phyloP scores from a whole-genome alignment of 2,329 filamentous ascomycete genomes.

The Ceratocystis eucalypticola region DNA sequence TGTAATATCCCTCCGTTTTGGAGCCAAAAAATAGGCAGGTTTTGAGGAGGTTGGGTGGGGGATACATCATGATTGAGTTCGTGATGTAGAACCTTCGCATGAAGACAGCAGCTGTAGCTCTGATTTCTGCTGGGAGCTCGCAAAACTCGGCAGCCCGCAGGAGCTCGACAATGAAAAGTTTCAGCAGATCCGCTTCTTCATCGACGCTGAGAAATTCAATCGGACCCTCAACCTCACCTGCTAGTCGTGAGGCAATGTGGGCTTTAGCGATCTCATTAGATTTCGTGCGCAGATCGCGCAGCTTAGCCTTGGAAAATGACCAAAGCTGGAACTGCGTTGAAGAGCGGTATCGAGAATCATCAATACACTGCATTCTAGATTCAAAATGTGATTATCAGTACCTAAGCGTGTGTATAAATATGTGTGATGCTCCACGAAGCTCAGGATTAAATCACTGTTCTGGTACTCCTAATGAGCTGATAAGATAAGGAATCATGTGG shows the following conservation, averaged over 20 bases:
- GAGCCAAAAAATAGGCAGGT: constrained; percentile 85
- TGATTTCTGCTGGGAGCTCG: constrained; percentile 21
- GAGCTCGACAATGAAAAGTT: constrained; percentile 55
- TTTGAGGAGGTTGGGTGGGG: constrained; percentile 75
- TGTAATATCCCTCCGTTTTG: constrained; percentile 80
- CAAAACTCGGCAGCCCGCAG: constrained; percentile 43
- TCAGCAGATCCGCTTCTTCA: constrained; percentile 71
- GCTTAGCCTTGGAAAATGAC: constrained; percentile 69
- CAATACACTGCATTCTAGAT: constrained; percentile 26
- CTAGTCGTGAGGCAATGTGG: constrained; percentile 45
- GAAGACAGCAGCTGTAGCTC: constrained; percentile 72
- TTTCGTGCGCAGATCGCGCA: constrained; percentile 57
- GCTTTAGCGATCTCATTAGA: constrained; percentile 62
- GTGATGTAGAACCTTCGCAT: constrained; percentile 90
- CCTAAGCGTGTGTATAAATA: not conserved
- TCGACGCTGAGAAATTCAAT: constrained; percentile 65
- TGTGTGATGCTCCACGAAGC: not conserved
- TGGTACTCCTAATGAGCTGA: not conserved
- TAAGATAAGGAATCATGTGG: not conserved
- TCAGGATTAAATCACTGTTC: not conserved
- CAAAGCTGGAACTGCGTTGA: constrained; percentile 86
- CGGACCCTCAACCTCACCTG: not conserved
- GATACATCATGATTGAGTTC: constrained; percentile 93
- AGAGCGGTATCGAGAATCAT: constrained; percentile 81
- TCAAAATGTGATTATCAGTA: not conserved